These are phyloP conservation scores for Vitis hybrid DNA, from an alignment of 177 flowering plant genomes.

Conservation along the genomic window DNA sequence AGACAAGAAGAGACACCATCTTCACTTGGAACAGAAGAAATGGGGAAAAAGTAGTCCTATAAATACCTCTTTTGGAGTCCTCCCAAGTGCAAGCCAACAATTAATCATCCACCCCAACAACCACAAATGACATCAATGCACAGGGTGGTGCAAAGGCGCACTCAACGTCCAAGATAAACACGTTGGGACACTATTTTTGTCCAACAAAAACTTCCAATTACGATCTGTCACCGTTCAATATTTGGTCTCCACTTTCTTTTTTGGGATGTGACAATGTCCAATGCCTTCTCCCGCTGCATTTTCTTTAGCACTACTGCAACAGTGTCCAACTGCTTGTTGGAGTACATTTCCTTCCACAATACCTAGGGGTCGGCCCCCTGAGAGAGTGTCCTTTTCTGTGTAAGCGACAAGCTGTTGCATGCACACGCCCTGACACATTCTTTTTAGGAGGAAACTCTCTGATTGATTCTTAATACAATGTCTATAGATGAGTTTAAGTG, in stretches of 20 bases:
- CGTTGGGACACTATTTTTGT: constrained; percentile 16
- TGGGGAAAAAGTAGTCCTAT: constrained; percentile 2
- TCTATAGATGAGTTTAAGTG: no score
- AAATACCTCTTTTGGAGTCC: no score
- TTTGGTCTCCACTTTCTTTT: constrained; percentile 6
- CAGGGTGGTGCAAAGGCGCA: constrained; percentile 11
- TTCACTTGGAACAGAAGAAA: not conserved
- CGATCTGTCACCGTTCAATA: constrained; percentile 5
- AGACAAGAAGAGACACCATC: constrained; percentile 15
- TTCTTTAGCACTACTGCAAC: no score
- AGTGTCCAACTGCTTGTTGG: no score
- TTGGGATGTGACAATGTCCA: constrained; percentile 21
- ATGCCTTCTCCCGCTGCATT: constrained; percentile 6
- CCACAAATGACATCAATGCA: constrained; percentile 22
- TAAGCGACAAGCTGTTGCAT: no score
- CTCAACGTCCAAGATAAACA: constrained; percentile 17
- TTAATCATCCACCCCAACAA: not conserved
- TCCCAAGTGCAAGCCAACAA: constrained; percentile 6
- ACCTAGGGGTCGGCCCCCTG: no score
- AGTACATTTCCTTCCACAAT: no score
- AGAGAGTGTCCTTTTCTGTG: no score
- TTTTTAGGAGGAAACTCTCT: no score
- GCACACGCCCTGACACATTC: no score
- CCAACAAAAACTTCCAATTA: constrained; percentile 6
- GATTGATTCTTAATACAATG: no score